Conservation (phyloP, 164 flowering plant genomes). For the Vitis rotundifolia region DNA sequence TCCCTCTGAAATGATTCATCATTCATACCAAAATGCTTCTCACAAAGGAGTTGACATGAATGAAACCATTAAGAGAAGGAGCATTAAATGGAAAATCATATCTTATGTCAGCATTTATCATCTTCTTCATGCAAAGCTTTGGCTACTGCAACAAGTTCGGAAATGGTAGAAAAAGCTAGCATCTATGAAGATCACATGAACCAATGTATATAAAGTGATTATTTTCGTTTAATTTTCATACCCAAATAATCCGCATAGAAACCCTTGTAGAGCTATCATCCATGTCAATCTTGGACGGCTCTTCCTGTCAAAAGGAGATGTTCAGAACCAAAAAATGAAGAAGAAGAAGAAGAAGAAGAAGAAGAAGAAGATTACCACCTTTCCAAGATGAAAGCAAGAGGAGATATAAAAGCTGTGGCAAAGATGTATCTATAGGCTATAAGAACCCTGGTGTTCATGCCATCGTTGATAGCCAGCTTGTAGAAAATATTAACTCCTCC, state of each 20-base stretch:
- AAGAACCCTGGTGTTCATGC: slow-evolving; percentile 53
- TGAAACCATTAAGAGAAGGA: too few species aligned
- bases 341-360: too few species aligned
- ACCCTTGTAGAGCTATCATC: slow-evolving; percentile 44
- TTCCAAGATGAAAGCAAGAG: slow-evolving; percentile 60
- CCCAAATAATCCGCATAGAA: slow-evolving; percentile 68
- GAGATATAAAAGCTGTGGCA: slow-evolving; percentile 48
- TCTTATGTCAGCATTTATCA: too few species aligned
- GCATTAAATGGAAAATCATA: too few species aligned
- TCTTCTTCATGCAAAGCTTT: too few species aligned
- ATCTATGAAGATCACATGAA: too few species aligned
- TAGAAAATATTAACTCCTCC: slow-evolving; percentile 52
- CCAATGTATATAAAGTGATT: too few species aligned
- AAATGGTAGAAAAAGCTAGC: too few species aligned
- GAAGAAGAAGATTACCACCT: slow-evolving; percentile 30
- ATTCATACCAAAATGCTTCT: too few species aligned
- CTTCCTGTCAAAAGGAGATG: slow-evolving; percentile 34
- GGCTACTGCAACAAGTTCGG: too few species aligned
- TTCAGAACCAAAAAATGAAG: background rate
- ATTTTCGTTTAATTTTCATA: slow-evolving; percentile 14
- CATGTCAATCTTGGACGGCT: slow-evolving; percentile 53
- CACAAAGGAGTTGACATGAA: too few species aligned
- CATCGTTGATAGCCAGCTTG: slow-evolving; percentile 65
- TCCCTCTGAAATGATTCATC: background rate
- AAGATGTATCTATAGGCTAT: slow-evolving; percentile 65